These are phyloP conservation scores for Geranium brycei DNA, from an alignment of 345 rosid species.

Conservation along the genomic window DNA sequence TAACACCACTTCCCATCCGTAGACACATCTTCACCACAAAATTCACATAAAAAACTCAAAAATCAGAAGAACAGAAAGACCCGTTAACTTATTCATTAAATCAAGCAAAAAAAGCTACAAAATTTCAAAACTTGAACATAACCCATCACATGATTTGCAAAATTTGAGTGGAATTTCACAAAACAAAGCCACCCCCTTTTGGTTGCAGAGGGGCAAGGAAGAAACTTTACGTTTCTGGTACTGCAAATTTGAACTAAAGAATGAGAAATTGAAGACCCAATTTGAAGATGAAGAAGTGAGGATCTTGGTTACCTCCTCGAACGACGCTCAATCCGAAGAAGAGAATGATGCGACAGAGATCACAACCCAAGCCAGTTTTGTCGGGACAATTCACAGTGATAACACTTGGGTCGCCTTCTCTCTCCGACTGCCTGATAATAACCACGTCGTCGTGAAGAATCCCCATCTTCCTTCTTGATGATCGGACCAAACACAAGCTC, in stretches of 20 bases:
- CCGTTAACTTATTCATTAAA: not conserved
- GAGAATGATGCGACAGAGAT: conserved; percentile 83
- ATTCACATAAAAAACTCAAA: conserved; percentile 4
- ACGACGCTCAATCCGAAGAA: conserved; percentile 81
- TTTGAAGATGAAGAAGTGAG: no score
- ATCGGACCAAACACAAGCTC: not conserved
- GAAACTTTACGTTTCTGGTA: not conserved
- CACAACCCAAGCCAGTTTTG: conserved; percentile 93
- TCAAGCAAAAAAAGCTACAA: conserved; percentile 2
- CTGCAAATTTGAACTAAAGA: not conserved
- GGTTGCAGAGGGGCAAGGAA: not conserved
- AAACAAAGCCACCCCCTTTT: no score
- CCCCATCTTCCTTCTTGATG: conserved; percentile 41
- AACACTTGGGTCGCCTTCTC: conserved; percentile 60
- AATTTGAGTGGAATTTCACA: no score
- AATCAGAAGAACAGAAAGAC: not conserved
- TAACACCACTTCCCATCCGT: conserved; percentile 99
- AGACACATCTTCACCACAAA: conserved; percentile 52
- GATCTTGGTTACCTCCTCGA: conserved; percentile 49
- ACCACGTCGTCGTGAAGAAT: conserved; percentile 72
- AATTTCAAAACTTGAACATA: not conserved
- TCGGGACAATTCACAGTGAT: conserved; percentile 90
- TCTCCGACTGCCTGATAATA: conserved; percentile 55
- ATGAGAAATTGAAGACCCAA: not conserved
- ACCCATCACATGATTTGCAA: not conserved